Conservation (phyloP, 1,284 basidiomycete genomes). For the Tylopilus orsonianus region DNA sequence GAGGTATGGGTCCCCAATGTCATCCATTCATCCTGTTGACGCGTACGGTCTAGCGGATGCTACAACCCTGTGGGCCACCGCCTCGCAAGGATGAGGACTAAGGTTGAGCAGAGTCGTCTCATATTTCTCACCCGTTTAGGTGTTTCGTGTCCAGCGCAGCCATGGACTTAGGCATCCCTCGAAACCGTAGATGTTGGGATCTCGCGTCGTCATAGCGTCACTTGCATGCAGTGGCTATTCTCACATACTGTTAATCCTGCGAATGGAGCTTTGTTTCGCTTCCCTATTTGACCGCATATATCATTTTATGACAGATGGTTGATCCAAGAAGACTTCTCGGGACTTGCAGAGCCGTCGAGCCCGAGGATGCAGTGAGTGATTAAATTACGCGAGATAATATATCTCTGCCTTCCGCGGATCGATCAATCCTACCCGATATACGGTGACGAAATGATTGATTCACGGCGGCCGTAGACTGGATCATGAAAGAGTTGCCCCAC, state of each 20-base stretch:
- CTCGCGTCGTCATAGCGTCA: too few species aligned
- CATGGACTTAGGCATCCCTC: not conserved
- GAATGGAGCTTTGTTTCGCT: not conserved
- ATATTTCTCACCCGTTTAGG: not conserved
- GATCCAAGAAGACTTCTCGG: not conserved
- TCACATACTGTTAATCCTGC: not conserved
- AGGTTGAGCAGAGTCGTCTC: not conserved
- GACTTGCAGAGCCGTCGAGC: not conserved
- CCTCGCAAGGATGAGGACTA: slow-evolving; percentile 88
- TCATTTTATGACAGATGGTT: not conserved
- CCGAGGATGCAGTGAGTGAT: not conserved
- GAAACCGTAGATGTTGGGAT: too few species aligned
- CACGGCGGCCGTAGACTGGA: not conserved
- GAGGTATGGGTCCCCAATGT: slow-evolving; percentile 60
- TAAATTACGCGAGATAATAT: not conserved
- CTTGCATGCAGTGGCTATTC: not conserved
- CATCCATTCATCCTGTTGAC: slow-evolving; percentile 5
- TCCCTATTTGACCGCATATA: not conserved
- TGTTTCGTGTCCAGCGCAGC: not conserved
- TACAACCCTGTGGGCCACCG: slow-evolving; percentile 97
- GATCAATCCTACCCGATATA: not conserved
- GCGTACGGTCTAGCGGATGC: slow-evolving; percentile 71
- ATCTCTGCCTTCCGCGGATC: not conserved
- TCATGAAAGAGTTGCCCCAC: not conserved
- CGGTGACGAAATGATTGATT: not conserved